Conservation (phyloP, 768 basidiomycete species). For the Fistulinella prunicolor region DNA sequence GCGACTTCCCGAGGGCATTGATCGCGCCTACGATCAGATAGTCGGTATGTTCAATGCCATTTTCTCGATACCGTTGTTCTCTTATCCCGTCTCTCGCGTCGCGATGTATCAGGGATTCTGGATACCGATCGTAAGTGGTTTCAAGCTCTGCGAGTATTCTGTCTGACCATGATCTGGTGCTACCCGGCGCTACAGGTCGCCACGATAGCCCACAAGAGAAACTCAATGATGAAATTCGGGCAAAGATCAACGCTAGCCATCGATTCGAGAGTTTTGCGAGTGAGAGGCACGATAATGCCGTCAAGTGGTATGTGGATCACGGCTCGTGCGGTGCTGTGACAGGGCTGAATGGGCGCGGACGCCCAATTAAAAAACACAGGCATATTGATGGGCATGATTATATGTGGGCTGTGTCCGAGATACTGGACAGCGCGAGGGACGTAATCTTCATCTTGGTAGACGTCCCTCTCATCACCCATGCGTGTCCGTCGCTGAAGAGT, state of each 20-base stretch:
- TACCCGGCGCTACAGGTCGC: constrained; percentile 37
- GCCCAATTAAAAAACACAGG: constrained; percentile 34
- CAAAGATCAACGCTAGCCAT: constrained; percentile 73
- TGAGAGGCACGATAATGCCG: constrained; percentile 63
- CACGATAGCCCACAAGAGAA: constrained; percentile 79
- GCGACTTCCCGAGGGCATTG: constrained; percentile 37
- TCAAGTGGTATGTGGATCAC: constrained; percentile 66
- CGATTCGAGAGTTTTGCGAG: constrained; percentile 84
- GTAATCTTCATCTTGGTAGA: constrained; percentile 82
- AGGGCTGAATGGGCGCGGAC: too few relatives aligned
- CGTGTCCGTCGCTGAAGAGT: constrained; percentile 2
- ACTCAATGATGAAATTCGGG: constrained; percentile 64
- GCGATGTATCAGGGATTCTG: constrained; percentile 28
- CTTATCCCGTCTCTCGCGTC: constrained; percentile 3
- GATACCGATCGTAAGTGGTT: constrained; percentile 34
- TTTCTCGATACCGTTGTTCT: neutral
- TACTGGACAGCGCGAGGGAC: constrained; percentile 79
- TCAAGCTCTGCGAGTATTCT: neutral
- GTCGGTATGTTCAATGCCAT: constrained; percentile 29
- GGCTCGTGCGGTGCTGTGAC: neutral
- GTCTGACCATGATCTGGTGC: neutral
- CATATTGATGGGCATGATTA: constrained; percentile 97
- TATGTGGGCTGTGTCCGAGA: constrained; percentile 90
- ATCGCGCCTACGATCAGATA: constrained; percentile 35
- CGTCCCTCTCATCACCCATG: neutral